These are phyloP conservation scores for Monosporozyma servazzii DNA, from an alignment of 805 yeast species.

Conservation along the genomic window DNA sequence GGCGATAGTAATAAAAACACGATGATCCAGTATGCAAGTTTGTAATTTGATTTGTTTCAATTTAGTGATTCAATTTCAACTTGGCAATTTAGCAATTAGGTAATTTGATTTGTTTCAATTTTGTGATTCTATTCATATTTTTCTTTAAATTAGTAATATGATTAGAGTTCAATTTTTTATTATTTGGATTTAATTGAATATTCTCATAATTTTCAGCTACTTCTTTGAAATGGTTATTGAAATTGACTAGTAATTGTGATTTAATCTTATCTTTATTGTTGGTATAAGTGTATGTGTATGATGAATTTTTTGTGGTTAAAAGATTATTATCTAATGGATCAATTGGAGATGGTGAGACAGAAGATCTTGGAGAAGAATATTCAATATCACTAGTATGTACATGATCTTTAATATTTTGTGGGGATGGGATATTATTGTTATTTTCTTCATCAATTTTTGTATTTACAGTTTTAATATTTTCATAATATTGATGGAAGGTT, in stretches of 20 bases:
- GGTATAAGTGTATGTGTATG: not conserved
- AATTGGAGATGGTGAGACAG: constrained; percentile 5
- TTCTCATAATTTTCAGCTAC: constrained; percentile 25
- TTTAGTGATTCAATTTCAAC: too few species aligned
- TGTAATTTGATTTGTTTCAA: too few species aligned
- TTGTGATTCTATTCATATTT: not conserved
- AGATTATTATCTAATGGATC: not conserved
- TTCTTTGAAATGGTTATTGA: constrained; percentile 21
- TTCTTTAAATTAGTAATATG: not conserved
- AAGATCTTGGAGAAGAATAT: constrained; percentile 5
- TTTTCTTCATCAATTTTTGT: not conserved
- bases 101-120: too few species aligned
- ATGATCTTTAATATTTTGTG: too few species aligned
- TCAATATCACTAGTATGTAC: too few species aligned
- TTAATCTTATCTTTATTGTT: not conserved
- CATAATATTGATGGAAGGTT: constrained; percentile 9
- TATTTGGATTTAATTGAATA: constrained; percentile 13
- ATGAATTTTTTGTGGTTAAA: not conserved
- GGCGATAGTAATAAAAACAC: too few species aligned
- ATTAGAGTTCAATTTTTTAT: not conserved
- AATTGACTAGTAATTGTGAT: constrained; percentile 18
- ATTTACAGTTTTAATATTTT: constrained; percentile 5
- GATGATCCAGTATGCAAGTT: too few species aligned
- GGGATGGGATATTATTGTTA: not conserved
- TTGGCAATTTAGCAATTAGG: too few species aligned